These are phyloP conservation scores for Novymonas esmeraldas DNA, from an alignment of 208 protist species.

Conservation along the genomic window DNA sequence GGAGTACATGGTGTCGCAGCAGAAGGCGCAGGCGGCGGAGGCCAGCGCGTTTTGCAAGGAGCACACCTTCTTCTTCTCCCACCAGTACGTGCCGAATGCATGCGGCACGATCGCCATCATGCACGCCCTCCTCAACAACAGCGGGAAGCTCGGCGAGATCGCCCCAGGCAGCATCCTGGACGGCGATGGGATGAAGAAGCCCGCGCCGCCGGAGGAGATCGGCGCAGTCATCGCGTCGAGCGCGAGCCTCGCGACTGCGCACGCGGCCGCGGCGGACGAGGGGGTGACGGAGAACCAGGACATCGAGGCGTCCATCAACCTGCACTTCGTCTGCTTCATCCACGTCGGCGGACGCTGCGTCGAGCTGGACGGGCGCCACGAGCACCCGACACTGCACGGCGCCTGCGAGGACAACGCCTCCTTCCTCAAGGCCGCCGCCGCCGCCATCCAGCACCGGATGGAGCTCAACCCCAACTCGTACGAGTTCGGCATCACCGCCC, in stretches of 20 bases:
- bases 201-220: not conserved
- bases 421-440: slow-evolving; percentile 73
- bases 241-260: slow-evolving; percentile 46
- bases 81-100: slow-evolving; percentile 93
- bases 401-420: slow-evolving; percentile 47
- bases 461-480: slow-evolving; percentile 52
- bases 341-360: slow-evolving; percentile 81
- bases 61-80: slow-evolving; percentile 87
- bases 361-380: slow-evolving; percentile 95
- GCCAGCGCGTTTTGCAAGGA: slow-evolving; percentile 42
- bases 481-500: slow-evolving; percentile 83
- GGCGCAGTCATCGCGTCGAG: slow-evolving; percentile 54
- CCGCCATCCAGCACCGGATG: slow-evolving; percentile 82
- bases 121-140: slow-evolving; percentile 94
- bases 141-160: slow-evolving; percentile 47
- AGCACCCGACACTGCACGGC: slow-evolving; percentile 83
- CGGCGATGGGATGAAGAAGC: not conserved
- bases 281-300: slow-evolving; percentile 69
- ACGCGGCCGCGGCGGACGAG: slow-evolving; percentile 59
- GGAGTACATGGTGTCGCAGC: slow-evolving; percentile 12
- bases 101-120: slow-evolving; percentile 96
- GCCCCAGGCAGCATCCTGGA: slow-evolving; percentile 41
- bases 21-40: slow-evolving; percentile 36
- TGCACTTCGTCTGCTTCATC: slow-evolving; percentile 96
- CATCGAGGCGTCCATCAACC: slow-evolving; percentile 75